Evolutionary conservation across 2,329 filamentous ascomycete species (phyloP), one percentile per base, ranked within the genome.

Genomic region (Fusarium algeriense): DNA sequence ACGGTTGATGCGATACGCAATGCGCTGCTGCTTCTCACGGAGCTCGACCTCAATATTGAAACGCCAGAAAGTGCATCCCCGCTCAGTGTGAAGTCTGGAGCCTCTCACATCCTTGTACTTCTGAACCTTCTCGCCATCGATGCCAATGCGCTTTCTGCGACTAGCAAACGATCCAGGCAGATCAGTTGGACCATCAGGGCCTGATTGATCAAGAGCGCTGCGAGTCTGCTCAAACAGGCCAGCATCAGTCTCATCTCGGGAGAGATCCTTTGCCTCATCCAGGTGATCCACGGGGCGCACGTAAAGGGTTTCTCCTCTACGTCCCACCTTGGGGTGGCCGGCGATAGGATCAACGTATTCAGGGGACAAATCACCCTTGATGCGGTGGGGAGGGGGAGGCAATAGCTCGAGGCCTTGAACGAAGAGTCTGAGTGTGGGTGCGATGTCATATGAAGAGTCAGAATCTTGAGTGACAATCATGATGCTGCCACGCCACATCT

Each of bases 41-140:
- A 99, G 88, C 81, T 99, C 95, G 54, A 99, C 88, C 80, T 98
- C 95, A 52, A 99, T 87, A 78, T 94, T 97, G 86, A 98, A 99
- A 44, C 94, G 89, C 96, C 96, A 99, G 81, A 99, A 99, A 0
- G 96, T 99, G 67, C 92, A 90, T 44, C 95, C 95, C 64, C 92
- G 88, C 78, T 97, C 96, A 3, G 90, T 87, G 76, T 98, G 95
- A 15, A 99, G 87, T 26, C 94, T 90, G 75, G 93, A 90, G 2
- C 93, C 96, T 65, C 90, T 87, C 9, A 98, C 89, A 76, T 98
- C 95, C 76, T 92, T 93, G 79, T 93, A 94, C 79, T 93, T 93
- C 50, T 91, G 92, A 8, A 90, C 83, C 74, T 90, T 93, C 80
- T 98, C 95, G 19, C 95, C 95, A 75, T 97, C 94, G 41, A 88